phyloP scores from a whole-genome alignment of 176 grass and related monocot species.

The Olyra latifolia region DNA sequence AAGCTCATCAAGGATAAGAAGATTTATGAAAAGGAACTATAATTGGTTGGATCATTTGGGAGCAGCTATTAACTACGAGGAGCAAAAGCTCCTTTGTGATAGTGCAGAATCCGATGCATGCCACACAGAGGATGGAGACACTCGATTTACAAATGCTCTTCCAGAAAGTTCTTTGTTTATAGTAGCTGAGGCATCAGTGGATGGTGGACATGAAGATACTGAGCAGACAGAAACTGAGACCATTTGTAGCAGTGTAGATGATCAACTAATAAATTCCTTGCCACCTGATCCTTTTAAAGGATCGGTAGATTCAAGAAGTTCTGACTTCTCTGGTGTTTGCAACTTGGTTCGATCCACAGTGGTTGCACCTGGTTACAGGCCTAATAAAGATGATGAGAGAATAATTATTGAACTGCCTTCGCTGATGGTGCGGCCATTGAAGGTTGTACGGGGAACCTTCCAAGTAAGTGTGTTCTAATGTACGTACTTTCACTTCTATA shows the following conservation, averaged over 20 bases:
- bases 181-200: constrained; percentile 57
- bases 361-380: constrained; percentile 68
- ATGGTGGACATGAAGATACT: constrained; percentile 63
- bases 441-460: constrained; percentile 89
- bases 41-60: constrained; percentile 69
- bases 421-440: constrained; percentile 79
- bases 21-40: constrained; percentile 92
- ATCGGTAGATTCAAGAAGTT: constrained; percentile 72
- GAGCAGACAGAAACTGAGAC: constrained; percentile 59
- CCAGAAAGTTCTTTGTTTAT: constrained; percentile 65
- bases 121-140: constrained; percentile 35
- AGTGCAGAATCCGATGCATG: constrained; percentile 38
- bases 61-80: constrained; percentile 61
- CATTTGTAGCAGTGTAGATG: constrained; percentile 47
- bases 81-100: constrained; percentile 57
- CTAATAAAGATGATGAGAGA: constrained; percentile 64
- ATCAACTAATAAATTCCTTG: constrained; percentile 59
- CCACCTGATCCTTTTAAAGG: constrained; percentile 55
- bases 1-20: constrained; percentile 89
- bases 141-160: constrained; percentile 49
- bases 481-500: constrained; percentile 51
- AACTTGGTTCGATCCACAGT: constrained; percentile 74
- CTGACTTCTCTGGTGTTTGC: constrained; percentile 56
- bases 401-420: constrained; percentile 92
- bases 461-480: constrained; percentile 83